These are phyloP conservation scores for Selaginella tamariscina DNA, from an alignment of 75 land plant species.

Conservation along the genomic window DNA sequence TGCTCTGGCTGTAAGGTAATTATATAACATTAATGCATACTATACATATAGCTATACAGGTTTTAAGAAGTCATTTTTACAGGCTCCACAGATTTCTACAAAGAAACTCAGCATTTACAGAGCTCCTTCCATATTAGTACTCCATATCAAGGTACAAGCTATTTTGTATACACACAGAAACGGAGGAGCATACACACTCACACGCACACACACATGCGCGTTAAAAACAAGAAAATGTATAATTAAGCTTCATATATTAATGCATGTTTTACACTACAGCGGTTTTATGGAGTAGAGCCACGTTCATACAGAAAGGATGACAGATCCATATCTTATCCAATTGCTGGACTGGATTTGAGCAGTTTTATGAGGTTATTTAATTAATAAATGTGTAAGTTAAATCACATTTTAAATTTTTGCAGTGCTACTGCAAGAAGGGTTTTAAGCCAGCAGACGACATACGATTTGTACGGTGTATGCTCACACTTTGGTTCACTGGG, in stretches of 20 bases:
- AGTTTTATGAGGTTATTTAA: slow-evolving; percentile 18
- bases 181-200: background rate
- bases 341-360: slow-evolving; percentile 23
- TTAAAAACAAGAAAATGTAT: background rate
- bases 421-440: slow-evolving; percentile 5
- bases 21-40: background rate
- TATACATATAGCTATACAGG: background rate
- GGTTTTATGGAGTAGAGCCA: slow-evolving; percentile 21
- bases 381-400: background rate
- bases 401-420: background rate
- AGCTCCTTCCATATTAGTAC: slow-evolving; percentile 22
- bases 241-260: background rate
- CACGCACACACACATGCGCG: background rate
- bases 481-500: slow-evolving; percentile 23
- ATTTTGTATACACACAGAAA: background rate
- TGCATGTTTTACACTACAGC: slow-evolving; percentile 7
- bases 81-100: slow-evolving; percentile 22
- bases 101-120: slow-evolving; percentile 27
- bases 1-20: slow-evolving; percentile 27
- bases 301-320: slow-evolving; percentile 25
- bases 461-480: slow-evolving; percentile 24
- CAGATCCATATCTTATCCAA: slow-evolving; percentile 19
- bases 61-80: background rate
- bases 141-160: slow-evolving; percentile 24
- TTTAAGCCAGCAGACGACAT: slow-evolving; percentile 8